A percentile compares a stretch with the other conserved stretches of the same genome.
phyloP scores from a whole-genome alignment of 768 basidiomycete genomes.

The Cystobasidium tubakii region DNA sequence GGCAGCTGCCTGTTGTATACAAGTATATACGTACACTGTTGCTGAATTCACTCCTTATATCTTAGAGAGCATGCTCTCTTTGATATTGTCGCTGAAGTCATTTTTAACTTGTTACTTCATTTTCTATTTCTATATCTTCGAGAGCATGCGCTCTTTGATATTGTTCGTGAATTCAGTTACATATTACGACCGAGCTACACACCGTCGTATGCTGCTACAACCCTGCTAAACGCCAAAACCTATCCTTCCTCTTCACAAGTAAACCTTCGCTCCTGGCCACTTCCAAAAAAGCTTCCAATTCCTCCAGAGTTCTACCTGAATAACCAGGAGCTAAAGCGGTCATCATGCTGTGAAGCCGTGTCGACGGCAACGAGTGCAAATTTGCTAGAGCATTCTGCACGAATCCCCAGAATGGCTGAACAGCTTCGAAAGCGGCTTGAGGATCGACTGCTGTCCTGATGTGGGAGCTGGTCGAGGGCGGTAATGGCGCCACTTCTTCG shows the following conservation, averaged over 20 bases:
- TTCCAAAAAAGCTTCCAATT: conserved; percentile 73
- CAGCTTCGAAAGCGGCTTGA: conserved; percentile 75
- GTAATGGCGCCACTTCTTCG: not conserved
- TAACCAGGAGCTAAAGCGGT: conserved; percentile 70
- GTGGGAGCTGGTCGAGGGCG: not conserved
- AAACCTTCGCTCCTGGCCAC: conserved; percentile 70
- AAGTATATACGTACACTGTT: too few species aligned
- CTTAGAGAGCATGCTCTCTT: too few species aligned
- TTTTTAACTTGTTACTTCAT: too few species aligned
- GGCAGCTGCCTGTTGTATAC: too few species aligned
- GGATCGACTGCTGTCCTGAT: conserved; percentile 52
- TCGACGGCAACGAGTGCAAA: conserved; percentile 65
- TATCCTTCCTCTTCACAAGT: conserved; percentile 51
- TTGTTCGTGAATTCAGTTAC: too few species aligned
- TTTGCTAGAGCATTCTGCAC: conserved; percentile 81
- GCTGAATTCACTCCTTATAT: too few species aligned
- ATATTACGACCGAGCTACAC: too few species aligned
- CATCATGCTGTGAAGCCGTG: conserved; percentile 83
- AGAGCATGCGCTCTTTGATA: too few species aligned
- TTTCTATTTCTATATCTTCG: too few species aligned
- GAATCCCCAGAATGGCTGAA: conserved; percentile 87
- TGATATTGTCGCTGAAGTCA: too few species aligned
- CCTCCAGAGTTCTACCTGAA: conserved; percentile 59
- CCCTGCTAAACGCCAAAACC: conserved; percentile 24
- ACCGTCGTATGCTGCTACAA: too few species aligned